Conservation (phyloP, 306 rosid species). For the Cucumis cinereus region DNA sequence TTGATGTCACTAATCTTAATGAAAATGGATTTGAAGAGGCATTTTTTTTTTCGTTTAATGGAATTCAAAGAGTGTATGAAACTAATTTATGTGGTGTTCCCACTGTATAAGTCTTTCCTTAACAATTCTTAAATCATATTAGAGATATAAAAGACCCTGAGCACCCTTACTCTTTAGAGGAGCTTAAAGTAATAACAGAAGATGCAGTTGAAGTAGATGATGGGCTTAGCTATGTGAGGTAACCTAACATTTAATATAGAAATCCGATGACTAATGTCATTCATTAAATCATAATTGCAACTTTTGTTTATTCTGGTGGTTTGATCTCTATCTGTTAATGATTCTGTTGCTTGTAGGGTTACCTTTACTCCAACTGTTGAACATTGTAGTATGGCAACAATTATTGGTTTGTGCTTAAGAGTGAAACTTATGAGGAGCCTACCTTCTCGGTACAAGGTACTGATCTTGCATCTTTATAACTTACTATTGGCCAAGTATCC, state of each 20-base stretch:
- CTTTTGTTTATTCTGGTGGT: not conserved
- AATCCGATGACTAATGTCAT: not conserved
- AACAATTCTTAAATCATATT: slow-evolving; percentile 58
- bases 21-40: slow-evolving; percentile 1
- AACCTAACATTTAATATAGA: not conserved
- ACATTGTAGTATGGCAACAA: slow-evolving; percentile 94
- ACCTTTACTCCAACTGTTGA: slow-evolving; percentile 91
- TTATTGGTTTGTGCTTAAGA: slow-evolving; percentile 85
- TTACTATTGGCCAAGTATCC: not conserved
- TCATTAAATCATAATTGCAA: not conserved
- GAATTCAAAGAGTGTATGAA: not conserved
- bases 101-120: slow-evolving; percentile 24
- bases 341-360: slow-evolving; percentile 38
- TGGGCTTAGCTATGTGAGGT: slow-evolving; percentile 64
- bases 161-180: slow-evolving; percentile 84
- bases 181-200: slow-evolving; percentile 86
- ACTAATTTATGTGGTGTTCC: not conserved
- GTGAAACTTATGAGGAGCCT: slow-evolving; percentile 84
- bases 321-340: not conserved
- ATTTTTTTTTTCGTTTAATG: not conserved
- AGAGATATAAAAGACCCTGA: slow-evolving; percentile 94
- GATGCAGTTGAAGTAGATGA: slow-evolving; percentile 84
- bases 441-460: slow-evolving; percentile 82
- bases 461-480: not conserved
- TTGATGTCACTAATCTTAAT: not conserved